Evolutionary conservation across 2,329 filamentous ascomycete species (phyloP).

Genomic region (Onygenales sp.): DNA sequence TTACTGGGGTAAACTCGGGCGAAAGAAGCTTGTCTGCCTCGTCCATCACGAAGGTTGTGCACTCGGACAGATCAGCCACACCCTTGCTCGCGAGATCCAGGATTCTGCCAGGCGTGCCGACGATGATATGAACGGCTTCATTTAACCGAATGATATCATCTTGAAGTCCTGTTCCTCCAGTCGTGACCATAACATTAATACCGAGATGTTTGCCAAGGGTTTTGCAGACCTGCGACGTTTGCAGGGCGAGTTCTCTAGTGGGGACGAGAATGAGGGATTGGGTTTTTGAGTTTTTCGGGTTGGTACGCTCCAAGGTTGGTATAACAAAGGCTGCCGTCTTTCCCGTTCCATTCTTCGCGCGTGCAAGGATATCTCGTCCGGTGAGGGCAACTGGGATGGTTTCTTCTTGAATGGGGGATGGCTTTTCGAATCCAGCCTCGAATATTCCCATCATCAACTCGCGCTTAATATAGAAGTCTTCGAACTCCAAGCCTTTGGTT

Average conservation of each 20-base stretch:
- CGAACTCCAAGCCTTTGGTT: conserved; percentile 95
- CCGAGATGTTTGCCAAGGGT: conserved; percentile 93
- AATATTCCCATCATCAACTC: conserved; percentile 98
- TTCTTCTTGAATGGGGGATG: conserved; percentile 98
- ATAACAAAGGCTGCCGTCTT: conserved; percentile 99
- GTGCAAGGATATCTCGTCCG: conserved; percentile 86
- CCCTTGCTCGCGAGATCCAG: conserved; percentile 93
- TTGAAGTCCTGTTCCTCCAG: conserved; percentile 85
- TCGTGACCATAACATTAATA: conserved; percentile 98
- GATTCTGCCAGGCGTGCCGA: conserved; percentile 93
- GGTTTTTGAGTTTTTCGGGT: conserved; percentile 91
- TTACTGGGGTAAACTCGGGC: conserved; percentile 91
- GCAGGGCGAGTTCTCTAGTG: conserved; percentile 90
- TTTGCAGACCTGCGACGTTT: conserved; percentile 99
- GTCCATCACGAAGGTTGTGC: conserved; percentile 98
- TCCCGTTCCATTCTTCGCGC: conserved; percentile 96
- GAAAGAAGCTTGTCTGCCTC: conserved; percentile 97
- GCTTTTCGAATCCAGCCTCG: conserved; percentile 97
- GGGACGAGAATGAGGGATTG: conserved; percentile 95
- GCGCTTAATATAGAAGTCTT: conserved; percentile 91
- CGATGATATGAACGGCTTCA: conserved; percentile 93
- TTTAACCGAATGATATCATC: conserved; percentile 94
- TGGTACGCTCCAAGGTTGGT: conserved; percentile 87
- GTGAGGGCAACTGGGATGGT: conserved; percentile 94
- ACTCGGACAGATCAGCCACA: conserved; percentile 90